Evolutionary conservation across 106 monocot genomes (phyloP).

Genomic region (Allium fistulosum): DNA sequence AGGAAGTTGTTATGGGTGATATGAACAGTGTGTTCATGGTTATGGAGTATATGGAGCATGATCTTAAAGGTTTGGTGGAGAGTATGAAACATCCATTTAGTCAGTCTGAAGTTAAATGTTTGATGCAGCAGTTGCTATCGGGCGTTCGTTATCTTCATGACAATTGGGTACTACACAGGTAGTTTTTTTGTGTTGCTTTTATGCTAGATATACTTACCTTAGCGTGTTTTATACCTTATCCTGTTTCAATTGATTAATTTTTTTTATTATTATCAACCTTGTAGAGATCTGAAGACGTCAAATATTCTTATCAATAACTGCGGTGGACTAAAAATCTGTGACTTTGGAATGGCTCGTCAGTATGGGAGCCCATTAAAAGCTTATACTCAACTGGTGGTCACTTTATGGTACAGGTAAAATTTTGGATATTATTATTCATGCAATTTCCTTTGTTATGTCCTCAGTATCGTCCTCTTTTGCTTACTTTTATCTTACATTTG

Average conservation of each 20-base stretch:
- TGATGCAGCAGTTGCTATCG: conserved; percentile 76
- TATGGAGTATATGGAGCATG: conserved; percentile 97
- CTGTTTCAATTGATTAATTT: neutral
- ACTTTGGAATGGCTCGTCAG: conserved; percentile 90
- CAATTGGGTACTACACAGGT: conserved; percentile 95
- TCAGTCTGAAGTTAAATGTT: conserved; percentile 88
- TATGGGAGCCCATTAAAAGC: conserved; percentile 89
- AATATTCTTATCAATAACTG: conserved; percentile 80
- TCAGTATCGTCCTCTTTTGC: neutral
- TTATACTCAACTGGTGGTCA: conserved; percentile 84
- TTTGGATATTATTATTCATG: neutral
- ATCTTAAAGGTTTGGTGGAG: conserved; percentile 79
- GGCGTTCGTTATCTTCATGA: conserved; percentile 86
- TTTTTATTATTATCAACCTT: no score
- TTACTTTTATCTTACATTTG: conserved; percentile 5
- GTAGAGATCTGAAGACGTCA: conserved; percentile 66
- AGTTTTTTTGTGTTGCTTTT: neutral
- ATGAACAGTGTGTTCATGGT: conserved; percentile 86
- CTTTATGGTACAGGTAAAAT: conserved; percentile 90
- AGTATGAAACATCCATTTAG: conserved; percentile 87
- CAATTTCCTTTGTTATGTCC: neutral
- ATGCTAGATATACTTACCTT: neutral
- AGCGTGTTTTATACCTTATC: neutral
- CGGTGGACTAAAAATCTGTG: conserved; percentile 90
- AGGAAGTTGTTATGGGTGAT: conserved; percentile 82